Conservation (phyloP, 192 early-diverging fungal genomes). For the Hyaloraphidium curvatum region DNA sequence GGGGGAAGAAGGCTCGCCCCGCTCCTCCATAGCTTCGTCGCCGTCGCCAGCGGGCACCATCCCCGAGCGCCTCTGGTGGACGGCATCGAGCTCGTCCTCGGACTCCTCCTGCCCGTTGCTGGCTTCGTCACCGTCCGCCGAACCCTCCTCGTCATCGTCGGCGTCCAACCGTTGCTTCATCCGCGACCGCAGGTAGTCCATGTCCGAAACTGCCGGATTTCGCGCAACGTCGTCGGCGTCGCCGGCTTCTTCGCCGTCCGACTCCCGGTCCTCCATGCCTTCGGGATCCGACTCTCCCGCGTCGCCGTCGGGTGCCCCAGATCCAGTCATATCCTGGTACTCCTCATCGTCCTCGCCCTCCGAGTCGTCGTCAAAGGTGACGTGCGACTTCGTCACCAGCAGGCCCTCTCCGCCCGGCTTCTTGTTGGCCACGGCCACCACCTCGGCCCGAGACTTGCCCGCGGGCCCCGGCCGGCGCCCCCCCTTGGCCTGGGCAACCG, state of each 20-base stretch:
- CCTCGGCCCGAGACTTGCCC: conserved; percentile 9
- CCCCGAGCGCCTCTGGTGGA: conserved; percentile 1
- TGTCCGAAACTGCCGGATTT: conserved; percentile 23
- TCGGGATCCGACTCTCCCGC: conserved; percentile 12
- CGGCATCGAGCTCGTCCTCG: conserved; percentile 15
- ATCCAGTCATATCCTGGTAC: conserved; percentile 52
- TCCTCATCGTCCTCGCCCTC: conserved; percentile 61
- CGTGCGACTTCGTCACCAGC: conserved; percentile 34
- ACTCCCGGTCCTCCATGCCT: conserved; percentile 12
- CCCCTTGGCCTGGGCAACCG: conserved; percentile 20
- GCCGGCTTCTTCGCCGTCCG: not conserved
- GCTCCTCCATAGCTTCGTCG: not conserved
- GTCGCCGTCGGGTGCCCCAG: conserved; percentile 18
- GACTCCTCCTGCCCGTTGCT: conserved; percentile 15
- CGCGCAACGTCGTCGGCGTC: conserved; percentile 16
- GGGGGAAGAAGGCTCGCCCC: not conserved
- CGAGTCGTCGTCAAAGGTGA: conserved; percentile 39
- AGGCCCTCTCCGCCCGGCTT: conserved; percentile 41
- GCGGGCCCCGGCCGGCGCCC: not conserved
- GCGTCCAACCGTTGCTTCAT: conserved; percentile 18
- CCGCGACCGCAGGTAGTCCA: conserved; percentile 26
- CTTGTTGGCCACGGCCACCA: conserved; percentile 24
- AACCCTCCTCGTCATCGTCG: conserved; percentile 20
- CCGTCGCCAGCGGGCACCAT: conserved; percentile 20
- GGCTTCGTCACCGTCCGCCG: conserved; percentile 8